Percentiles rank a stretch among this genome's conserved stretches.
Conservation (phyloP, 1,284 basidiomycete species). For the Mycena sp. region DNA sequence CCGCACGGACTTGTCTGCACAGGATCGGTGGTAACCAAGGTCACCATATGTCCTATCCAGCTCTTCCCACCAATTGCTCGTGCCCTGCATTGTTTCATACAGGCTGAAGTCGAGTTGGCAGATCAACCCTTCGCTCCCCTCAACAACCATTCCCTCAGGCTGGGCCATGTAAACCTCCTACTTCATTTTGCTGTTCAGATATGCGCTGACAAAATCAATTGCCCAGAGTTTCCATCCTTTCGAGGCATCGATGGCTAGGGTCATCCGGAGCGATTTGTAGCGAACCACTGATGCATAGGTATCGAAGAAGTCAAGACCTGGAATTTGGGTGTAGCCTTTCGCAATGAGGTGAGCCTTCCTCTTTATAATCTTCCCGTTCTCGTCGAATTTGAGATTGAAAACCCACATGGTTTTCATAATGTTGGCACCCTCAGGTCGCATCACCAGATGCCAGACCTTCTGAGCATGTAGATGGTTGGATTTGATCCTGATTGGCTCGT, state of each 20-base stretch:
- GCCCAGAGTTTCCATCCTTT: constrained; percentile 40
- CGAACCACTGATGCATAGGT: constrained; percentile 46
- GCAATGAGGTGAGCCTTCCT: constrained; percentile 52
- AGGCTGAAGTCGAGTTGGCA: constrained; percentile 1
- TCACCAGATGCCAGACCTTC: constrained; percentile 10
- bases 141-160: constrained; percentile 29
- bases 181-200: constrained; percentile 39
- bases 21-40: not conserved
- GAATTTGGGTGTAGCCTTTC: constrained; percentile 49
- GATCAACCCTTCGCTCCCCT: constrained; percentile 22
- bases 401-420: constrained; percentile 39
- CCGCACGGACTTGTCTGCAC: constrained; percentile 3
- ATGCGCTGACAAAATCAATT: constrained; percentile 45
- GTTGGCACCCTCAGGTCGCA: not conserved
- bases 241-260: constrained; percentile 39
- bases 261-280: constrained; percentile 40
- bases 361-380: constrained; percentile 37
- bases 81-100: constrained; percentile 23
- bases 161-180: constrained; percentile 33
- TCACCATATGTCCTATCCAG: constrained; percentile 9
- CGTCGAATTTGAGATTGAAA: constrained; percentile 47
- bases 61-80: constrained; percentile 31
- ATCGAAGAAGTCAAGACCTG: constrained; percentile 50
- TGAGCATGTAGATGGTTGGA: not conserved
- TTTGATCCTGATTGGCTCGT: not conserved